Conservation (phyloP, 2,329 filamentous ascomycete genomes). For the Chaetomiaceae sp. region DNA sequence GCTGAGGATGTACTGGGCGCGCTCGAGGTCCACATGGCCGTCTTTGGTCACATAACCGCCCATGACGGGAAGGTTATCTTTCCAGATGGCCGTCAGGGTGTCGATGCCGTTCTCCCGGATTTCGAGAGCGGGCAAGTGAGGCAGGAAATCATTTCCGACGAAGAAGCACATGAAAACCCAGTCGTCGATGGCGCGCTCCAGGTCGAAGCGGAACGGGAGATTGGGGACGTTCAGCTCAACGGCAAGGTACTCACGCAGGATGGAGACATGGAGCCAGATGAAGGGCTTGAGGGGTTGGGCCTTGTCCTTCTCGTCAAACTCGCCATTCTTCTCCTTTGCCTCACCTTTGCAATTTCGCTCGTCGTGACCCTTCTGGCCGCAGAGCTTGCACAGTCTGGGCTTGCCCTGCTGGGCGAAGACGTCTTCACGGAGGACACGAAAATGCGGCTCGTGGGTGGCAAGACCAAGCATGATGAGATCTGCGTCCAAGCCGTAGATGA, state of each 20-base stretch:
- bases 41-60: constrained; percentile 96
- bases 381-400: constrained; percentile 76
- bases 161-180: constrained; percentile 99
- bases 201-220: constrained; percentile 82
- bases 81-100: constrained; percentile 93
- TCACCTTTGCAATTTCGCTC: constrained; percentile 79
- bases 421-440: constrained; percentile 92
- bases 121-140: constrained; percentile 93
- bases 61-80: constrained; percentile 85
- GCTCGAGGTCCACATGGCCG: constrained; percentile 80
- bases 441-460: constrained; percentile 95
- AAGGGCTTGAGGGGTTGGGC: constrained; percentile 76
- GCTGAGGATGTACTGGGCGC: constrained; percentile 81
- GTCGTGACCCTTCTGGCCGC: constrained; percentile 88
- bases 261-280: constrained; percentile 93
- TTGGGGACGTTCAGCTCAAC: constrained; percentile 80
- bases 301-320: constrained; percentile 77
- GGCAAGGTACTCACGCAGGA: constrained; percentile 88
- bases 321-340: constrained; percentile 70
- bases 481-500: constrained; percentile 96
- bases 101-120: constrained; percentile 98
- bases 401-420: constrained; percentile 90
- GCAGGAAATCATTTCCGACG: constrained; percentile 96
- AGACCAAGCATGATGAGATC: constrained; percentile 98
- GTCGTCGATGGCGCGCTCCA: constrained; percentile 93